Conservation (phyloP, 1,139 yeast species). For the Candida albicans region DNA sequence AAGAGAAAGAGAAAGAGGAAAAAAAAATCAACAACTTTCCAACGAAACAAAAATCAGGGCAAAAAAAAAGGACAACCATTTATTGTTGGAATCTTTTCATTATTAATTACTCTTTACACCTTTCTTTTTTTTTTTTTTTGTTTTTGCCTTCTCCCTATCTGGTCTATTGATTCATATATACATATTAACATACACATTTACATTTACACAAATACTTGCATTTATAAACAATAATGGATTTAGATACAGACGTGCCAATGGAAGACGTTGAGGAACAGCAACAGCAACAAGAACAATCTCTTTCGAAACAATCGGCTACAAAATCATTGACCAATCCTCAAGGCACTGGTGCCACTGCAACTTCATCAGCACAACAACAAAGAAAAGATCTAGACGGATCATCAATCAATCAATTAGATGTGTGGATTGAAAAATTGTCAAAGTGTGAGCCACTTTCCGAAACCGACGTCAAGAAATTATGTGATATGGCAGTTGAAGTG, state of each 20-base stretch:
- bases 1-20: neutral
- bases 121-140: neutral
- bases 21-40: neutral
- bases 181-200: neutral
- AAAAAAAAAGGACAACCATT: neutral
- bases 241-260: conserved; percentile 71
- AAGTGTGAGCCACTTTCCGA: conserved; percentile 85
- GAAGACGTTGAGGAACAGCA: conserved; percentile 58
- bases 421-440: conserved; percentile 79
- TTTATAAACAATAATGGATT: conserved; percentile 45
- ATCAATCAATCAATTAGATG: conserved; percentile 68
- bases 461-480: conserved; percentile 75
- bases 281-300: conserved; percentile 18
- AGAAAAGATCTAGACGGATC: conserved; percentile 13
- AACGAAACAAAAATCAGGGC: neutral
- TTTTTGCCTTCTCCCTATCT: neutral
- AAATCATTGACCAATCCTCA: conserved; percentile 8
- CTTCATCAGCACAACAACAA: conserved; percentile 6
- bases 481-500: conserved; percentile 89
- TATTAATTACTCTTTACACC: neutral
- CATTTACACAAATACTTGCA: neutral
- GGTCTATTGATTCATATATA: neutral
- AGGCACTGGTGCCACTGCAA: conserved; percentile 8
- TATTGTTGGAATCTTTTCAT: neutral
- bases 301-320: neutral